A percentile compares a stretch with the other conserved stretches of the same genome.
These are phyloP conservation scores for Pelargonium fulgidum DNA, from an alignment of 441 rosid species.

Conservation along the genomic window DNA sequence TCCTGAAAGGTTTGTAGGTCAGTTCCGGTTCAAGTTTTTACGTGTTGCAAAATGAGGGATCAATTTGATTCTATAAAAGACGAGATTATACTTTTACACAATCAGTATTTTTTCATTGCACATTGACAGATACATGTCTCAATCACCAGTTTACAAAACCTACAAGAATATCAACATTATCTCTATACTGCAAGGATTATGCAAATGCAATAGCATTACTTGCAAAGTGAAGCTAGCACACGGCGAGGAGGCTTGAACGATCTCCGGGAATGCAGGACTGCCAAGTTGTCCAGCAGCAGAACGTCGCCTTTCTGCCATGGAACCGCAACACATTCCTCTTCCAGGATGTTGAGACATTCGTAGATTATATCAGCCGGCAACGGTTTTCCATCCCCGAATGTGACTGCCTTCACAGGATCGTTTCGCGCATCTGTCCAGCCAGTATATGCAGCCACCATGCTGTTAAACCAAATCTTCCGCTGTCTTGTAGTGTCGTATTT, in stretches of 20 bases:
- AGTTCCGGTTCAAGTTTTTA: too few relatives aligned
- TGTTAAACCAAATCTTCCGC: constrained; percentile 83
- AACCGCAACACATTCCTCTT: constrained; percentile 62
- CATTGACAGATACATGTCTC: too few relatives aligned
- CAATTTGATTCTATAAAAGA: too few relatives aligned
- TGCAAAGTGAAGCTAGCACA: constrained; percentile 50
- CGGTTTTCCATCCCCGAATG: constrained; percentile 60
- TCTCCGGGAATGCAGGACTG: constrained; percentile 70
- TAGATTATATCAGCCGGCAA: constrained; percentile 52
- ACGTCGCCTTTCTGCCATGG: constrained; percentile 91
- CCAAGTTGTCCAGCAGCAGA: constrained; percentile 72
- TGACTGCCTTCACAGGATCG: constrained; percentile 69
- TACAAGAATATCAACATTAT: too few relatives aligned
- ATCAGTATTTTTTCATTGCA: too few relatives aligned
- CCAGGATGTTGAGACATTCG: constrained; percentile 56
- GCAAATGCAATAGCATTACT: constrained; percentile 8
- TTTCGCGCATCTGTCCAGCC: constrained; percentile 79
- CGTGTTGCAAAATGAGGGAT: too few relatives aligned
- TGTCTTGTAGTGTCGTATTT: constrained; percentile 51
- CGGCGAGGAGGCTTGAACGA: constrained; percentile 67
- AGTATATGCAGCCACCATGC: constrained; percentile 83
- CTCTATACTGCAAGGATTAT: too few relatives aligned
- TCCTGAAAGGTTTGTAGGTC: too few relatives aligned
- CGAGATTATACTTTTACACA: too few relatives aligned
- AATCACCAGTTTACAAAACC: too few relatives aligned